Evolutionary conservation across 257 asterid species (phyloP).

Genomic region (Misopates orontium): DNA sequence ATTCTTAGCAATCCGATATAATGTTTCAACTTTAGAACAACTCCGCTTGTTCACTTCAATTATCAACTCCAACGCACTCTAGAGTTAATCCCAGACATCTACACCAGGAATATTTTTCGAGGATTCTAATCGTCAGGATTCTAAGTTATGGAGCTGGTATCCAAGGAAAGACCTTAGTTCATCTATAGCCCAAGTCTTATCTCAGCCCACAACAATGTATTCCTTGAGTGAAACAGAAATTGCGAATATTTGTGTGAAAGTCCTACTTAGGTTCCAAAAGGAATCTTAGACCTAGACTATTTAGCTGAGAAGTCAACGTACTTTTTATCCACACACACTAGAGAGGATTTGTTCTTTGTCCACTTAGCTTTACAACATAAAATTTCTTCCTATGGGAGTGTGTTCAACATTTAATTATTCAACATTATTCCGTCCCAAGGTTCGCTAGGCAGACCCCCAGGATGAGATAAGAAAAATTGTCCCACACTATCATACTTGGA

Average conservation of each 20-base stretch:
- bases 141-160: slow-evolving; percentile 1
- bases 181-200: slow-evolving; percentile 4
- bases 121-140: slow-evolving; percentile 7
- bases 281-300: not conserved
- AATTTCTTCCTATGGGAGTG: not conserved
- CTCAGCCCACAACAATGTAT: not conserved
- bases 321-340: not conserved
- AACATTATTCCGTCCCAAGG: not conserved
- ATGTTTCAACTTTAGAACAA: not conserved
- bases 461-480: not conserved
- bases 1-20: not conserved
- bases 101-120: not conserved
- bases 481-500: not conserved
- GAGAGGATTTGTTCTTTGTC: not conserved
- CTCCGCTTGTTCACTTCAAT: not conserved
- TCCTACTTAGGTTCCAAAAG: not conserved
- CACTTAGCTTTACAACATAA: not conserved
- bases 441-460: not conserved
- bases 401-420: slow-evolving; percentile 8
- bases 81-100: not conserved
- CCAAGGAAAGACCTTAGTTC: not conserved
- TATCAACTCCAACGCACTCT: slow-evolving; percentile 17
- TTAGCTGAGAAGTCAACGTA: not conserved
- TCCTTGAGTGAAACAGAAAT: slow-evolving; percentile 5
- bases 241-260: not conserved